phyloP scores from a whole-genome alignment of 371 early-diverging fungal genomes.

The Mucor circinelloides region DNA sequence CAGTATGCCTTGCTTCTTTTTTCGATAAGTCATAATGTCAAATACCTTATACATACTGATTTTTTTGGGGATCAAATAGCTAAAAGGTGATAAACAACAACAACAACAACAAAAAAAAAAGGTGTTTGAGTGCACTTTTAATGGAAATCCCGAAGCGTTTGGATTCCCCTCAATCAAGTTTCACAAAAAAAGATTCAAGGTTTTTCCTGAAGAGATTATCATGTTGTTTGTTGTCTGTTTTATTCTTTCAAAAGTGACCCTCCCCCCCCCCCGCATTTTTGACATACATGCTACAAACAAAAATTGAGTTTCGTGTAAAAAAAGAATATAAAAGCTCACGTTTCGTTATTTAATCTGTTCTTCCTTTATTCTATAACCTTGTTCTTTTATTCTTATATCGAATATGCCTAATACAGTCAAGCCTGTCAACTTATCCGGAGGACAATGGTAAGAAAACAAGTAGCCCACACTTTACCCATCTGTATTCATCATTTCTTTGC shows the following conservation, averaged over 20 bases:
- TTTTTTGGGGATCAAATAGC: background rate
- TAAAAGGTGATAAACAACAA: background rate
- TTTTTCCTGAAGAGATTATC: background rate
- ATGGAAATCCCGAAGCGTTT: background rate
- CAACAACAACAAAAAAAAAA: background rate
- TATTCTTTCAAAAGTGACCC: background rate
- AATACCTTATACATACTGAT: background rate
- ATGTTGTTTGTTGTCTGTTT: background rate
- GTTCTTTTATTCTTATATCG: background rate
- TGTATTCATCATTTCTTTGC: background rate
- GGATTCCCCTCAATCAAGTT: background rate
- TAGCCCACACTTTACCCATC: background rate
- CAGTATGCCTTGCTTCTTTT: no score
- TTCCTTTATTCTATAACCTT: background rate
- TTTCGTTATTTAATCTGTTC: background rate
- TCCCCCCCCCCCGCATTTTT: background rate
- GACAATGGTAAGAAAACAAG: slow-evolving; percentile 25
- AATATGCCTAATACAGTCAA: slow-evolving; percentile 23
- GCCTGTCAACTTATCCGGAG: slow-evolving; percentile 33
- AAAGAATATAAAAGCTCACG: background rate
- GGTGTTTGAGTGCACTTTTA: background rate
- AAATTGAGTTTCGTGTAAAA: background rate
- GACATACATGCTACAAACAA: background rate
- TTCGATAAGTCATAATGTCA: no score
- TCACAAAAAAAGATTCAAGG: background rate